Evolutionary conservation across 2,329 filamentous ascomycete genomes (phyloP).

Genomic region (Thelonectria olida): DNA sequence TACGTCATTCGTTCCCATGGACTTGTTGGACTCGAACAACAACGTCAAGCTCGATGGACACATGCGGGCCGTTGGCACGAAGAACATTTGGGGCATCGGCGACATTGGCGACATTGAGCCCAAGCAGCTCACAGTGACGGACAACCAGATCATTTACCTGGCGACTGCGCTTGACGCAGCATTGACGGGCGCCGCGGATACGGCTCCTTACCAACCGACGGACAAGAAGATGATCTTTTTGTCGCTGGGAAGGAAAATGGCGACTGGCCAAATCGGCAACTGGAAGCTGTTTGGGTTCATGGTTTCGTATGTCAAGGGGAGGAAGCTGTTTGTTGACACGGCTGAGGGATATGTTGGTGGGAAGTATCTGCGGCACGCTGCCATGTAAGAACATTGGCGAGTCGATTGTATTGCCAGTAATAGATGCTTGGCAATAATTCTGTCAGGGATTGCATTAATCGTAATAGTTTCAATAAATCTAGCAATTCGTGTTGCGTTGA

Average conservation of each 20-base stretch:
- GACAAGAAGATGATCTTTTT: conserved; percentile 43
- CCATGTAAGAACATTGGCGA: conserved; percentile 32
- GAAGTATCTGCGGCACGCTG: conserved; percentile 39
- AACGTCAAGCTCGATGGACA: conserved; percentile 46
- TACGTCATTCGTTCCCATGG: conserved; percentile 47
- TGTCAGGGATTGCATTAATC: not conserved
- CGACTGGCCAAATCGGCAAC: conserved; percentile 45
- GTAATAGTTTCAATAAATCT: too few relatives aligned
- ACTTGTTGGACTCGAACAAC: conserved; percentile 44
- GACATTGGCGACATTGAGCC: conserved; percentile 53
- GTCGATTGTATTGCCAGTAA: too few relatives aligned
- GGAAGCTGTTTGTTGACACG: conserved; percentile 44
- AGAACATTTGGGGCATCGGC: conserved; percentile 54
- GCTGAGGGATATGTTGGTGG: conserved; percentile 43
- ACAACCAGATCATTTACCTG: conserved; percentile 45
- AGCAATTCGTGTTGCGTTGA: too few relatives aligned
- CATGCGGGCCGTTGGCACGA: conserved; percentile 43
- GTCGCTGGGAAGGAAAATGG: conserved; percentile 38
- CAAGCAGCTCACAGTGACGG: conserved; percentile 47
- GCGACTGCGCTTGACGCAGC: conserved; percentile 42
- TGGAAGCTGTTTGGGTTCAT: conserved; percentile 46
- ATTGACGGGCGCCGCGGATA: conserved; percentile 26
- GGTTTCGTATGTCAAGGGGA: conserved; percentile 46
- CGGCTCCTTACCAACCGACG: conserved; percentile 31
- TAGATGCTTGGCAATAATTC: too few relatives aligned